Evolutionary conservation across 2,329 filamentous ascomycete species (phyloP).

Genomic region (Macrophomina phaseolina): DNA sequence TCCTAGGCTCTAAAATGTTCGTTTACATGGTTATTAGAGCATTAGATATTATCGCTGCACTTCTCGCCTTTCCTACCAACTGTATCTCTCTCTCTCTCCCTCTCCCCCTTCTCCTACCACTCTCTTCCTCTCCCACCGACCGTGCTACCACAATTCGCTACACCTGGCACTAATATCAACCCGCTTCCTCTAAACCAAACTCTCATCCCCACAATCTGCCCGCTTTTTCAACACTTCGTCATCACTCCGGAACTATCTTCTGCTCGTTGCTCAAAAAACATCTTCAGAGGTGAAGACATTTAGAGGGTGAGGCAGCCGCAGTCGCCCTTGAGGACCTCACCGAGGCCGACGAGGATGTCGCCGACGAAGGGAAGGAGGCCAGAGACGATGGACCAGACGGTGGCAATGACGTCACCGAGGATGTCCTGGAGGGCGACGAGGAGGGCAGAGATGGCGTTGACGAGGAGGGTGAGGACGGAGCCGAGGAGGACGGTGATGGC

Average conservation of each 20-base stretch:
- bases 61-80: not conserved
- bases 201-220: not conserved
- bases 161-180: no score
- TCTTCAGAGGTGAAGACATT: slow-evolving; percentile 6
- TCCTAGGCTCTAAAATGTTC: slow-evolving; percentile 14
- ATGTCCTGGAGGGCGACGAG: slow-evolving; percentile 25
- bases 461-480: slow-evolving; percentile 27
- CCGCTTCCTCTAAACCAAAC: not conserved
- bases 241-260: not conserved
- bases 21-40: slow-evolving; percentile 14
- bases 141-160: not conserved
- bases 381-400: slow-evolving; percentile 26
- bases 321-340: slow-evolving; percentile 28
- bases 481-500: slow-evolving; percentile 27
- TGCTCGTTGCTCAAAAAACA: not conserved
- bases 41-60: slow-evolving; percentile 23
- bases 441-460: slow-evolving; percentile 27
- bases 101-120: not conserved
- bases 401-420: slow-evolving; percentile 26
- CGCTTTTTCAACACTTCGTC: not conserved
- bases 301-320: slow-evolving; percentile 24
- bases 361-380: slow-evolving; percentile 27
- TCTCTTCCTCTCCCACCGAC: not conserved
- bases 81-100: not conserved
- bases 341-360: slow-evolving; percentile 28